phyloP scores from a whole-genome alignment of 164 flowering plant species.

The Vitis riparia region DNA sequence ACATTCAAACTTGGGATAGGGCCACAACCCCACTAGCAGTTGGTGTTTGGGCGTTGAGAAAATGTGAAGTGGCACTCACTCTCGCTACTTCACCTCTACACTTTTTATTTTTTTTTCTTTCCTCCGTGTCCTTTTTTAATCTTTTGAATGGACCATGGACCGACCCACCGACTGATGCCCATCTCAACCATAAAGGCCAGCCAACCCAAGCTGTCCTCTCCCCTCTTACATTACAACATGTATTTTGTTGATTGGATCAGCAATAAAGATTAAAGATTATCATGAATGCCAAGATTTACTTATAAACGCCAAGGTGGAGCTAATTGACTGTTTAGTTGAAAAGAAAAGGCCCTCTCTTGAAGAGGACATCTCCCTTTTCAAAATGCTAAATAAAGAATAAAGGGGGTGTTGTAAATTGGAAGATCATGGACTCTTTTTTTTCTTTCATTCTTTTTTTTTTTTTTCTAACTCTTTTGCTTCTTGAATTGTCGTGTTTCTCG shows the following conservation, averaged over 20 bases:
- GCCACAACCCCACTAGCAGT: constrained; percentile 10
- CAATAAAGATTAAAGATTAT: constrained; percentile 3
- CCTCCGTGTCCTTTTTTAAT: neutral
- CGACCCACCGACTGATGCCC: constrained; percentile 26
- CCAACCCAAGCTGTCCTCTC: constrained; percentile 14
- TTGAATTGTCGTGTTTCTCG: too few species aligned
- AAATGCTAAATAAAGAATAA: neutral
- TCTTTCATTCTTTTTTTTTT: too few species aligned
- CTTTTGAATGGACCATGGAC: constrained; percentile 9
- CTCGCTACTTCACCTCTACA: neutral
- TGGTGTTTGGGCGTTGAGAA: neutral
- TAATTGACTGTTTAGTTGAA: too few species aligned
- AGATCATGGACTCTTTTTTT: too few species aligned
- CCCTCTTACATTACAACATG: neutral
- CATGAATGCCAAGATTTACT: too few species aligned
- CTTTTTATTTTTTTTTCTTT: neutral
- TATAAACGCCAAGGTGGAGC: too few species aligned
- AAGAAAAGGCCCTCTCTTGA: neutral
- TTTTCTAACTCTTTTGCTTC: too few species aligned
- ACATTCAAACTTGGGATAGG: constrained; percentile 5
- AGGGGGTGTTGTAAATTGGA: neutral
- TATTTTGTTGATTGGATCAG: constrained; percentile 9
- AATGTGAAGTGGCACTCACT: constrained; percentile 18
- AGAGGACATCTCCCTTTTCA: neutral
- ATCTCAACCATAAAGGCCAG: constrained; percentile 15